Base-by-base conservation (phyloP, 2,329 filamentous ascomycete genomes). In the Penicillium sp. region DNA sequence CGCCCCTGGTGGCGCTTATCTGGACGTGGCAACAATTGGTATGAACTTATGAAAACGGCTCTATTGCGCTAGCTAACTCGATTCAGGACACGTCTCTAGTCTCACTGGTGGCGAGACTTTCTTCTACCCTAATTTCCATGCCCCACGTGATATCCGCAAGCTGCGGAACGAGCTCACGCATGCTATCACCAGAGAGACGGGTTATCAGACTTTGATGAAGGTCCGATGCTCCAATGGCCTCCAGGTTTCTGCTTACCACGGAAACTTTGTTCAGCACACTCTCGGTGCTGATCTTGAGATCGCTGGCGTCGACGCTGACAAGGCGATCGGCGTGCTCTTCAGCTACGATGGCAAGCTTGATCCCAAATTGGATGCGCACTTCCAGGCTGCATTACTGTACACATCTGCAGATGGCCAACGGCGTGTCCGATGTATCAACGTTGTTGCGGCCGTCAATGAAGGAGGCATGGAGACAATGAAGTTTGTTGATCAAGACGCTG, bases 291-390 rank as follows among this genome's bases (percentile, higher is more conserved):
- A 99, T 74, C 83, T 99, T 43, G 92, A 99, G 71, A 90, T 99
- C 66, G 94, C 94, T 27, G 85, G 90, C 48, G 86, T 97, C 48
- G 94, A 97, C 71, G 87, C 91, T 18, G 94, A 99, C 75, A 97
- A 97, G 77, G 91, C 93, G 9, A 83, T 99, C 61, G 90, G 88
- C 2, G 90, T 97, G 10, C 88, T 91, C 46, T 99, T 99, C 72
- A 90, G 85, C 65, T 96, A 99, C 73, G 94, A 99, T 69, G 94
- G 94, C 56, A 97, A 97, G 76, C 84, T 99, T n/a, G 94, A 99
- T 74, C 81, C 91, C 4, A 97, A 97, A 75, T 83, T 97, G 21
- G 94, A 99, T 73, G 93, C 93, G 7, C 94, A 99, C 76, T 99
- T 99, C 82, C 94, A 99, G 72, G 91, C 90, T 21, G 94, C 94